Percentiles rank a stretch among this genome's conserved stretches.
Conservation (phyloP, 2,329 filamentous ascomycete genomes). For the Apiospora kogelbergensis region DNA sequence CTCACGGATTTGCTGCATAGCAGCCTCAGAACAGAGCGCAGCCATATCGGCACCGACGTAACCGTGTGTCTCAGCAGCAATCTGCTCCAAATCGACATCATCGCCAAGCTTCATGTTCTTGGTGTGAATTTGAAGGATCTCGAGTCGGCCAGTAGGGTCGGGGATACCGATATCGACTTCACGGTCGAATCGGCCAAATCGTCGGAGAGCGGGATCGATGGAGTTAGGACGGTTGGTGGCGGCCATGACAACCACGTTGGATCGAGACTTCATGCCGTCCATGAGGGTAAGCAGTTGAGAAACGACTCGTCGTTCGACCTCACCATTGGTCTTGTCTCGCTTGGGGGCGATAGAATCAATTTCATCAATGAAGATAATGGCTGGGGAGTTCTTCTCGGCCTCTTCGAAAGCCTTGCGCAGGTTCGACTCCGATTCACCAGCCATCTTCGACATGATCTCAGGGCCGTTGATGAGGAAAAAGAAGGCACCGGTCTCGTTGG, state of each 20-base stretch:
- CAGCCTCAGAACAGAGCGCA: slow-evolving; percentile 96
- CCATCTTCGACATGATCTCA: slow-evolving; percentile 99
- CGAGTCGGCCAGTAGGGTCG: slow-evolving; percentile 95
- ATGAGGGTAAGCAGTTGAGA: slow-evolving; percentile 94
- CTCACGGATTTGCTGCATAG: slow-evolving; percentile 99
- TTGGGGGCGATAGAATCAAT: slow-evolving; percentile 99
- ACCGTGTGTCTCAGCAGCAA: slow-evolving; percentile 96
- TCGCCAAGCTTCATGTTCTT: slow-evolving; percentile 99
- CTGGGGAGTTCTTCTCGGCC: slow-evolving; percentile 98
- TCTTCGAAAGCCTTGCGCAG: slow-evolving; percentile 99
- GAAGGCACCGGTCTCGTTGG: slow-evolving; percentile 98
- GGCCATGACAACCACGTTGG: slow-evolving; percentile 98
- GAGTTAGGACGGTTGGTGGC: slow-evolving; percentile 99
- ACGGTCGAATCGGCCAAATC: slow-evolving; percentile 98
- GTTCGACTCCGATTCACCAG: slow-evolving; percentile 98
- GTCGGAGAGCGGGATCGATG: slow-evolving; percentile 94
- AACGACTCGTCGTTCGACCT: slow-evolving; percentile 97
- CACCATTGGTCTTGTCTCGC: slow-evolving; percentile 99
- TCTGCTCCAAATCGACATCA: slow-evolving; percentile 94
- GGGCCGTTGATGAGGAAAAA: slow-evolving; percentile 99
- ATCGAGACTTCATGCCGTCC: slow-evolving; percentile 99
- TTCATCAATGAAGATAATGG: slow-evolving; percentile 99
- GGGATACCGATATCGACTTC: slow-evolving; percentile 98
- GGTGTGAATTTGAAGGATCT: slow-evolving; percentile 99
- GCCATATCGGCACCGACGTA: slow-evolving; percentile 99